A percentile compares a stretch with the other conserved stretches of the same genome.
Conservation (phyloP, 371 early-diverging fungal genomes). For the Mucor lusitanicus region DNA sequence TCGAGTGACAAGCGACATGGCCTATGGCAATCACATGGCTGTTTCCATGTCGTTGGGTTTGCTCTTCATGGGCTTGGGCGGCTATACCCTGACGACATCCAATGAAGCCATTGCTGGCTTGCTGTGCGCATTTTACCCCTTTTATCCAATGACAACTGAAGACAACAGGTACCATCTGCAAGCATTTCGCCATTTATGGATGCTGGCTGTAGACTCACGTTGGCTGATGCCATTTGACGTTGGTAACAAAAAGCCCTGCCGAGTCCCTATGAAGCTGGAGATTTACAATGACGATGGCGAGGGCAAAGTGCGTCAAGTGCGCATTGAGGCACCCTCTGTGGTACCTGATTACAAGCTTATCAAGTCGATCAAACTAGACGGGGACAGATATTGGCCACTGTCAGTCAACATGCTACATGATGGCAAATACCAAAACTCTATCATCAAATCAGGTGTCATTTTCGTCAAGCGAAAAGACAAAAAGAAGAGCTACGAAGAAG, state of each 20-base stretch:
- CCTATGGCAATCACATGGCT: slow-evolving; percentile 86
- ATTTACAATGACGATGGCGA: slow-evolving; percentile 29
- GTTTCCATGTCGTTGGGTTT: slow-evolving; percentile 84
- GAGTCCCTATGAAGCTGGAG: slow-evolving; percentile 54
- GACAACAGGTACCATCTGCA: slow-evolving; percentile 84
- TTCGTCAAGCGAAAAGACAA: slow-evolving; percentile 27
- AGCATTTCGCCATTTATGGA: slow-evolving; percentile 89
- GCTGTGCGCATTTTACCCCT: slow-evolving; percentile 77
- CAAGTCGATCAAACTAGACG: slow-evolving; percentile 52
- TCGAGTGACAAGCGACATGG: slow-evolving; percentile 45
- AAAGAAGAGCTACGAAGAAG: slow-evolving; percentile 21
- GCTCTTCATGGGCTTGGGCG: slow-evolving; percentile 80
- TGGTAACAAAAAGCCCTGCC: slow-evolving; percentile 54
- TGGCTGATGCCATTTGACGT: slow-evolving; percentile 78
- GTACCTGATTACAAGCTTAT: slow-evolving; percentile 62
- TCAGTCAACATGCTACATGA: slow-evolving; percentile 44
- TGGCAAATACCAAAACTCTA: slow-evolving; percentile 23
- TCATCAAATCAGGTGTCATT: slow-evolving; percentile 37
- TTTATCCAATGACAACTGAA: slow-evolving; percentile 62
- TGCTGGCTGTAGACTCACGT: slow-evolving; percentile 75
- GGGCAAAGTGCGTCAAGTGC: slow-evolving; percentile 15
- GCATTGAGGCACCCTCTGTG: slow-evolving; percentile 64
- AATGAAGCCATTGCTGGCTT: slow-evolving; percentile 73
- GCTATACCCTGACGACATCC: slow-evolving; percentile 70
- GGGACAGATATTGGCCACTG: slow-evolving; percentile 65